Evolutionary conservation across 2,329 filamentous ascomycete genomes (phyloP), one percentile per base, ranked within the genome.

Genomic region (Colletotrichum graminicola): DNA sequence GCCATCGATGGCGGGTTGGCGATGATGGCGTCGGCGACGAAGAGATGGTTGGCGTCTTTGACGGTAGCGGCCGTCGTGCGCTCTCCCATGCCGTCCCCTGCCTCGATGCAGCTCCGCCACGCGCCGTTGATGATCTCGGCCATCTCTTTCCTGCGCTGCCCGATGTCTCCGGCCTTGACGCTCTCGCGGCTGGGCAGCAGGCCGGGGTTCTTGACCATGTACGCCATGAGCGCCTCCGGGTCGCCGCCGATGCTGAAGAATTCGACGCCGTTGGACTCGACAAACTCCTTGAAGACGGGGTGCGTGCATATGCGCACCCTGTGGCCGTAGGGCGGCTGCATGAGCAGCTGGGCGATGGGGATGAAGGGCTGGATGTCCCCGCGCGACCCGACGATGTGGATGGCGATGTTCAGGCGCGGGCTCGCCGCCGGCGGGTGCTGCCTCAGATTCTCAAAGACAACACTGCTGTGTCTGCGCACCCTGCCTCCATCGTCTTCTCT

Each of bases 191-290:
- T 79, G 2, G 82, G 82, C n/a, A 83, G 61, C 11, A 83, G 71
- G 0, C 81, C 80, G 0, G 82, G 82, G 26, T 82, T 83, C 62
- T 77, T 79, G 12, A 83, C 81, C 81, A 83, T 83, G 73, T 82
- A 83, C 2, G 79, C 77, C 80, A 81, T 86, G 49, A 86, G 78
- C 29, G 84, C 83, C 23, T 85, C 83, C 0, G 88, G 87, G 63
- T 89, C 85, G 3, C 88, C 88, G 3, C 88, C 88, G 16, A 90
- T 89, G 12, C 82, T 82, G 74, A 85, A 90, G 75, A 90, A 90
- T 68, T 89, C 88, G 11, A 90, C 76, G 0, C 84, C 86, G n/a
- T 85, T 81, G 3, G 82, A 79, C 54, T 83, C 79, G 21, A 90
- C 86, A 52, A 90, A 89, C 3, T 84, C 78, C 63, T 85, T 82